Evolutionary conservation across 169 alveolate genomes (phyloP), one percentile per base, ranked within the genome.

Genomic region (Plasmodium fragile): DNA sequence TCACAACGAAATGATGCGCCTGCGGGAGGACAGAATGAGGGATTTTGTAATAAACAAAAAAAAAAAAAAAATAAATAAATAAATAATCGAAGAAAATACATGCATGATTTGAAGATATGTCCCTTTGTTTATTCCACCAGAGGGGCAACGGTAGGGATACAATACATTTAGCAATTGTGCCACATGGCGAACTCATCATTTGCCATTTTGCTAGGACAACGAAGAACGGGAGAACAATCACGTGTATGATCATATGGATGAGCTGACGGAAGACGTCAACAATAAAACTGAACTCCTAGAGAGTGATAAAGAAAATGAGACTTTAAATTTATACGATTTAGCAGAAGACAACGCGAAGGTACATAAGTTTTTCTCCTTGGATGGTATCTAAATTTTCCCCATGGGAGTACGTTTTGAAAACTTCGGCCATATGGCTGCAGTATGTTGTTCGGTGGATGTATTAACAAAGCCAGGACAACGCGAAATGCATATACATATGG

Each of bases 1-100:
- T 34, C 94, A 90, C 59, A 81, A 78, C 53, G 94, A 73, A 90
- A 65, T 79, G 13, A 90, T 75, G 94, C 39, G 78, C 53, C 39
- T 55, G 52, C 45, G 91, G 39, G 92, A 79, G 52, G 36, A 80
- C 6, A 53, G 94, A 90, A 80, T 90, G 25, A 22, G 82, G 45
- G 18, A 90, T 43, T 41, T 75, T 43, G 92, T 80, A 90, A 71
- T 41, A 41, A 32, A 65, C 22, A 16, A 90, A 90, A 65, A 78
- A 80, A n/a, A 41, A 16, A 78, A 52, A 78, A 70, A 8, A 39
- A 52, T n/a, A 34, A 59, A 8, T 28, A 82, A 25, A 75, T 75
- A 85, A 75, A 85, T 52, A 69, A 75, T 18, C 11, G 25, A 53
- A 49, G 79, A 75, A 7, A 71, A 4, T 16, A 45, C 36, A 8